Evolutionary conservation across 257 asterid species (phyloP).

Genomic region (Avicennia marina): DNA sequence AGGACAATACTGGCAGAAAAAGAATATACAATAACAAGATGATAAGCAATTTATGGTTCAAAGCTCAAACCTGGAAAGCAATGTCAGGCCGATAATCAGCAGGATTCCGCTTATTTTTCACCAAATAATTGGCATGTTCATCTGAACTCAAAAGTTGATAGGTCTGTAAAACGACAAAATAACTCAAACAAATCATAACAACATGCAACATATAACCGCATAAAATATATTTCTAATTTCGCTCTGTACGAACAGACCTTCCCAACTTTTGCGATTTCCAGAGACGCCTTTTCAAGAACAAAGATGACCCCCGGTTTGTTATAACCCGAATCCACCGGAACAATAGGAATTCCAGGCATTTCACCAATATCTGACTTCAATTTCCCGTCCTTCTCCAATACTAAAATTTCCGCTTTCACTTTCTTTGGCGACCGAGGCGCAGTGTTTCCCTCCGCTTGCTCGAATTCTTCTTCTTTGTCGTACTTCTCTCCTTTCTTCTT

Average conservation of each 20-base stretch:
- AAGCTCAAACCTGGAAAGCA: slow-evolving; percentile 66
- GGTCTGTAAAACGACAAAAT: slow-evolving; percentile 30
- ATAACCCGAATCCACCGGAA: slow-evolving; percentile 24
- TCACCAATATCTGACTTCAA: slow-evolving; percentile 32
- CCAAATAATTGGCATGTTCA: slow-evolving; percentile 57
- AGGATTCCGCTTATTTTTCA: slow-evolving; percentile 55
- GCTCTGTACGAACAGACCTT: slow-evolving; percentile 76
- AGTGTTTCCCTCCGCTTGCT: slow-evolving; percentile 14
- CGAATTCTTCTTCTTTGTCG: slow-evolving; percentile 32
- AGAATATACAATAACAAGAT: too few relatives aligned
- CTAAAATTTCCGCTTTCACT: slow-evolving; percentile 27
- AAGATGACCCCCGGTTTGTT: slow-evolving; percentile 61
- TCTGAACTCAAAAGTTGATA: slow-evolving; percentile 87
- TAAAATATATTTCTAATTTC: too few relatives aligned
- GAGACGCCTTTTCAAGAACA: slow-evolving; percentile 75
- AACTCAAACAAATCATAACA: neutral
- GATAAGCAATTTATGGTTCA: neutral
- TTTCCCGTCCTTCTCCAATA: slow-evolving; percentile 31
- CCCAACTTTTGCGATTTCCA: slow-evolving; percentile 90
- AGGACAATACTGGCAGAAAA: too few relatives aligned
- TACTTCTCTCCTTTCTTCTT: slow-evolving; percentile 45
- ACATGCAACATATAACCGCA: neutral
- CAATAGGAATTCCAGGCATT: slow-evolving; percentile 66
- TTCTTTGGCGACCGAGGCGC: slow-evolving; percentile 27
- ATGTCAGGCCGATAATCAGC: slow-evolving; percentile 85